Conservation (phyloP, 257 asterid species). For the Cordia subcordata region DNA sequence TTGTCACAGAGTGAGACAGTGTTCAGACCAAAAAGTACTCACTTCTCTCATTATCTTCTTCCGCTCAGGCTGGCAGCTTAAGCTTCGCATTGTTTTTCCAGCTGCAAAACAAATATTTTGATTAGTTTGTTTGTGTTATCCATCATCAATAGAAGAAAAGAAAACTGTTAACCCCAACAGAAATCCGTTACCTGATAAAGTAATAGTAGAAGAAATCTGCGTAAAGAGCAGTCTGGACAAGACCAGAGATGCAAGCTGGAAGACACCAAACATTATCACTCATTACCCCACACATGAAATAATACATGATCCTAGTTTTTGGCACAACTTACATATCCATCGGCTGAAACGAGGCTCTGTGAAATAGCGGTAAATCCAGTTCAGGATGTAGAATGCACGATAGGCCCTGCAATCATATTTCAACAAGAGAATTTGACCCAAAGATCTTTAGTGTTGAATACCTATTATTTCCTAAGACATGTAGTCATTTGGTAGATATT, state of each 20-base stretch:
- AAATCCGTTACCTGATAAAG: conserved; percentile 63
- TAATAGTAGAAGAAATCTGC: conserved; percentile 96
- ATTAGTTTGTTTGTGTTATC: conserved; percentile 7
- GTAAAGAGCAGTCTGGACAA: conserved; percentile 80
- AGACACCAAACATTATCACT: conserved; percentile 1
- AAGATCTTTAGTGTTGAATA: not conserved
- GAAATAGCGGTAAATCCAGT: conserved; percentile 94
- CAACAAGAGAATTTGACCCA: conserved; percentile 1
- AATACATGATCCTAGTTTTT: not conserved
- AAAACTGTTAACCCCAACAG: conserved; percentile 2
- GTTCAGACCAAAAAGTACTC: too few relatives aligned
- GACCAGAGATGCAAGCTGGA: conserved; percentile 78
- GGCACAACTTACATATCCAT: conserved; percentile 73
- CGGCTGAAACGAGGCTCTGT: conserved; percentile 62
- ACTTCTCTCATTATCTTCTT: not conserved
- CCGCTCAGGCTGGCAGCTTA: conserved; percentile 68
- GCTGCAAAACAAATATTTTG: conserved; percentile 37
- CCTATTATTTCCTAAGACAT: not conserved
- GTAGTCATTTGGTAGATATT: not conserved
- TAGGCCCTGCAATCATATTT: conserved; percentile 54
- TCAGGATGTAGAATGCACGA: conserved; percentile 81
- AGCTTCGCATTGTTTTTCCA: conserved; percentile 66
- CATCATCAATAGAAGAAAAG: not conserved
- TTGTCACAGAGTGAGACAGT: too few relatives aligned
- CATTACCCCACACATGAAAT: not conserved